These are phyloP conservation scores for Paramecium primaurelia DNA, from an alignment of 73 alveolate species.

Conservation along the genomic window DNA sequence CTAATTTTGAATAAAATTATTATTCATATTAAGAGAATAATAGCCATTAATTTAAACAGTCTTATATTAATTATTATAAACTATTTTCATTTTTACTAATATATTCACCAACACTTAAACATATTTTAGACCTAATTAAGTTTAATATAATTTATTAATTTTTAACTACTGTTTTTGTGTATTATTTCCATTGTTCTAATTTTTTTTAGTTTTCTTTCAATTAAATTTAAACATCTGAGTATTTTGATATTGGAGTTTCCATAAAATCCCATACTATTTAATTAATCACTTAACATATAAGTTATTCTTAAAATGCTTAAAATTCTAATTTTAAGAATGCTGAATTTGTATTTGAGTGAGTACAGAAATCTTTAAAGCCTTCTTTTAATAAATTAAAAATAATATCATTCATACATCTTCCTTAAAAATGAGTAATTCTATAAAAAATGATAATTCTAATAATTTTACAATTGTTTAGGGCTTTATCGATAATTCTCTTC, in stretches of 20 bases:
- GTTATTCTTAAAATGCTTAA: neutral
- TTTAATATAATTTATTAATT: neutral
- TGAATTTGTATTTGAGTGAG: neutral
- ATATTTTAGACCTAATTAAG: neutral
- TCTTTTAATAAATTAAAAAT: neutral
- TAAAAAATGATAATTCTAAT: neutral
- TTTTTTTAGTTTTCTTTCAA: neutral
- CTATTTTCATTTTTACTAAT: neutral
- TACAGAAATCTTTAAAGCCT: neutral
- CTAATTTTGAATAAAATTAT: neutral
- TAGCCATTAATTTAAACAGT: neutral
- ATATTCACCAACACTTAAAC: neutral
- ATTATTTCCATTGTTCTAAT: neutral
- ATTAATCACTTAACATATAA: neutral
- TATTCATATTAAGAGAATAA: neutral
- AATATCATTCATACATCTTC: neutral
- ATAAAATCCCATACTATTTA: neutral
- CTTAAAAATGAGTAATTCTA: neutral
- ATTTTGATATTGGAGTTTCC: neutral
- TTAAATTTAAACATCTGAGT: neutral
- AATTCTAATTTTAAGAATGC: neutral
- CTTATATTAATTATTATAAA: neutral
- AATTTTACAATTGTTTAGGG: neutral
- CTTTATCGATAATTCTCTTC: neutral
- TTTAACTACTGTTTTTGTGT: neutral